A percentile compares a stretch with the other conserved stretches of the same genome.
Evolutionary conservation across 1,284 basidiomycete genomes (phyloP).

Genomic region (Fomitopsis palustris): DNA sequence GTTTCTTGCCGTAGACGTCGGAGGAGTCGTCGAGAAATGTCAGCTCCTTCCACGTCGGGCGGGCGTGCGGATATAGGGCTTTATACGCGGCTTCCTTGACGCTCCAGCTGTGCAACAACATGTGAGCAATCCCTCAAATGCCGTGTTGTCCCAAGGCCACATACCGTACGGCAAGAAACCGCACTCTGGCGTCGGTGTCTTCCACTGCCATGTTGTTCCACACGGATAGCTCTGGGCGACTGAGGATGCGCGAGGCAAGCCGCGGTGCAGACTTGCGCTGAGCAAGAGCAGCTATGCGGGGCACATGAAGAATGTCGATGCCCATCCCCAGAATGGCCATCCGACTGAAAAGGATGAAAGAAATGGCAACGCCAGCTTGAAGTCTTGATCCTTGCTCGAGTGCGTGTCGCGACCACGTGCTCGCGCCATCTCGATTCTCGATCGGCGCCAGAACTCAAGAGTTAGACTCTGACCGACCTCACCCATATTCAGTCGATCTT

Average conservation of each 20-base stretch:
- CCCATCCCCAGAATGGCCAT: constrained; percentile 75
- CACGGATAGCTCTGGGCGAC: constrained; percentile 43
- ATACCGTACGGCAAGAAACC: constrained; percentile 68
- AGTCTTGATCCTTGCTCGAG: no score
- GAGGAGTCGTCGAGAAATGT: constrained; percentile 41
- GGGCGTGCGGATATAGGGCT: constrained; percentile 64
- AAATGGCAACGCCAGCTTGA: no score
- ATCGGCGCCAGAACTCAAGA: no score
- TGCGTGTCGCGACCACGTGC: not conserved
- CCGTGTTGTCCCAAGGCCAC: constrained; percentile 13
- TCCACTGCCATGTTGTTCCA: constrained; percentile 35
- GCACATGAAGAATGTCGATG: constrained; percentile 71
- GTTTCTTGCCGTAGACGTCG: constrained; percentile 38
- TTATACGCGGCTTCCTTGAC: constrained; percentile 92
- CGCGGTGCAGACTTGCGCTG: constrained; percentile 44
- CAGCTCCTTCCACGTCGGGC: constrained; percentile 78
- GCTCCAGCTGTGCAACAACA: constrained; percentile 56
- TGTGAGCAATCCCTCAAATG: not conserved
- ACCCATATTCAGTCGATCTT: not conserved
- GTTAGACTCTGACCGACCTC: constrained; percentile 1
- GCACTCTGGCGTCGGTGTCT: constrained; percentile 27
- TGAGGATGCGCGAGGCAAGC: constrained; percentile 65
- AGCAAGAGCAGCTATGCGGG: constrained; percentile 59
- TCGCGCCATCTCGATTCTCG: not conserved
- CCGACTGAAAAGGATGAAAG: not conserved